Conservation (phyloP, 306 rosid species). For the Hippophae rhamnoides region DNA sequence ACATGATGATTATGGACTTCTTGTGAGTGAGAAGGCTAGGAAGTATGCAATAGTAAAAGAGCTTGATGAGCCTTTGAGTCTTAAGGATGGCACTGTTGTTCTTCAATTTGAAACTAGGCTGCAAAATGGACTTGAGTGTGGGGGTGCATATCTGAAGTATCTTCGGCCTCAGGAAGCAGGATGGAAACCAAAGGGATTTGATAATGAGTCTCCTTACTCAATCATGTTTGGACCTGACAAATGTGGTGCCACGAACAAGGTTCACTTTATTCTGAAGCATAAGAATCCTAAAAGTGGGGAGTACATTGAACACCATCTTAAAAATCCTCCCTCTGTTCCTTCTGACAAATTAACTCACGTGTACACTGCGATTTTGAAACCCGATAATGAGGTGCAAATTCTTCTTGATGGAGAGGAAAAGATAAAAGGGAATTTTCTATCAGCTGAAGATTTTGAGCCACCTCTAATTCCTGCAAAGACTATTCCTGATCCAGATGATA, state of each 20-base stretch:
- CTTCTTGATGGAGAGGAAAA: slow-evolving; percentile 48
- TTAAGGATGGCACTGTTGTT: slow-evolving; percentile 66
- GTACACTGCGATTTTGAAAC: slow-evolving; percentile 69
- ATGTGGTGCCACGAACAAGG: slow-evolving; percentile 94
- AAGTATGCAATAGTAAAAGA: slow-evolving; percentile 84
- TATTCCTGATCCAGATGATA: slow-evolving; percentile 86
- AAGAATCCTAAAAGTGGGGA: slow-evolving; percentile 85
- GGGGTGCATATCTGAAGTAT: slow-evolving; percentile 92
- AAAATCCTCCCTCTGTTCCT: slow-evolving; percentile 79
- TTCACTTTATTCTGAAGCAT: slow-evolving; percentile 89
- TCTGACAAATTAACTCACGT: slow-evolving; percentile 82
- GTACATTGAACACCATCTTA: slow-evolving; percentile 81
- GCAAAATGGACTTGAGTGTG: slow-evolving; percentile 94
- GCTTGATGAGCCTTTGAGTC: slow-evolving; percentile 48
- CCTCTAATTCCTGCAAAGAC: slow-evolving; percentile 75
- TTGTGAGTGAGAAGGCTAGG: slow-evolving; percentile 79
- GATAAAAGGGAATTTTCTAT: slow-evolving; percentile 44
- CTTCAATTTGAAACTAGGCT: slow-evolving; percentile 88
- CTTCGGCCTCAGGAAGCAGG: slow-evolving; percentile 85
- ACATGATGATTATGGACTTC: slow-evolving; percentile 84
- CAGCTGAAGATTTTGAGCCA: slow-evolving; percentile 84
- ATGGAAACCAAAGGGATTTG: slow-evolving; percentile 73
- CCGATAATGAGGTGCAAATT: slow-evolving; percentile 32
- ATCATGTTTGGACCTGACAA: slow-evolving; percentile 98
- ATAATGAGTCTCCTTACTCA: slow-evolving; percentile 72